Conservation (phyloP, 768 basidiomycete species). For the Collybiopsis confluens region DNA sequence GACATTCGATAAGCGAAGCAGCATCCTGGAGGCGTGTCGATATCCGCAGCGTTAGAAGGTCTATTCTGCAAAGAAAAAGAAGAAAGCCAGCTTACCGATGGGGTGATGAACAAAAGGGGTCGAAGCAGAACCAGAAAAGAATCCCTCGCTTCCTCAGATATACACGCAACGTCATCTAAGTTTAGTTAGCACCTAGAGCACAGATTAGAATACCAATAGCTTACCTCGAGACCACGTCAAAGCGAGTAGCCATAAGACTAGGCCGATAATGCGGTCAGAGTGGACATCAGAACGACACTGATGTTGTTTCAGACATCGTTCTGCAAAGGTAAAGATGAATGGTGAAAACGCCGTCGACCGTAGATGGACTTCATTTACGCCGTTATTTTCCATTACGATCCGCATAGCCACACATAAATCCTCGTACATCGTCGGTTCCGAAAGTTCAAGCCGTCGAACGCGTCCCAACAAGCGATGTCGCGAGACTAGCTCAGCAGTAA, state of each 20-base stretch:
- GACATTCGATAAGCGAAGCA: neutral
- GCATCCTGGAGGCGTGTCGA: too few species aligned
- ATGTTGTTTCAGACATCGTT: conserved; percentile 5
- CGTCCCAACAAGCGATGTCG: conserved; percentile 47
- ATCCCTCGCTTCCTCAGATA: conserved; percentile 33
- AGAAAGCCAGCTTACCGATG: neutral
- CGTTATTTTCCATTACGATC: conserved; percentile 57
- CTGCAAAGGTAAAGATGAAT: conserved; percentile 30
- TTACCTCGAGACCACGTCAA: conserved; percentile 32
- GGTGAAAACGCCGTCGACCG: conserved; percentile 32
- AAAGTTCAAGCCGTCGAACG: conserved; percentile 33
- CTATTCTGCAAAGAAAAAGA: too few species aligned
- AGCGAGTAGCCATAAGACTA: conserved; percentile 26
- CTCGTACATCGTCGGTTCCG: conserved; percentile 23
- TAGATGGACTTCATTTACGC: conserved; percentile 44
- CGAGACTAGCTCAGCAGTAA: conserved; percentile 44
- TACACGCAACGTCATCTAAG: conserved; percentile 28
- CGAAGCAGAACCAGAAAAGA: conserved; percentile 38
- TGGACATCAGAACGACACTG: neutral
- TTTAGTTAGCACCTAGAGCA: neutral
- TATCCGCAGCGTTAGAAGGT: neutral
- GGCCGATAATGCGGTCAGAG: neutral
- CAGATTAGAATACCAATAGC: neutral
- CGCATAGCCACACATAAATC: conserved; percentile 57
- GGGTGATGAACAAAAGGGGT: conserved; percentile 15